Percentiles rank a stretch among this genome's conserved stretches.
phyloP scores from a whole-genome alignment of 2,329 filamentous ascomycete species.

The Ophiostoma quercus region DNA sequence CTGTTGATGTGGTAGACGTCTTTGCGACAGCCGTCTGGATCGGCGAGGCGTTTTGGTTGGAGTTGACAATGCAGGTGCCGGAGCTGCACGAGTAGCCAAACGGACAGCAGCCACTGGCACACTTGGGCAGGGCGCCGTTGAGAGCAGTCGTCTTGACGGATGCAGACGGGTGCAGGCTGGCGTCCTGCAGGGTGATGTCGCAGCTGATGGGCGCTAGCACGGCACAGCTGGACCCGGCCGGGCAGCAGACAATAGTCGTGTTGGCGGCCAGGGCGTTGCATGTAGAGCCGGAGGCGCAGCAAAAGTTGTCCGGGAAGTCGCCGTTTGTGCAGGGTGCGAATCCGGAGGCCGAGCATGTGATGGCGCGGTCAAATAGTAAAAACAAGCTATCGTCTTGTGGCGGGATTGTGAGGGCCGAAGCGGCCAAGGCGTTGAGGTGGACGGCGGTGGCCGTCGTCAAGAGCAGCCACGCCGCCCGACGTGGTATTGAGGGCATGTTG shows the following conservation, averaged over 20 bases:
- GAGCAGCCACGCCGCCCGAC: conserved; percentile 36
- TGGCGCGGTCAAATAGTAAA: conserved; percentile 15
- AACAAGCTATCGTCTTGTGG: background rate
- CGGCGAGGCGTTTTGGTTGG: conserved; percentile 44
- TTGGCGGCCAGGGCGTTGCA: conserved; percentile 60
- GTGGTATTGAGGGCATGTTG: conserved; percentile 18
- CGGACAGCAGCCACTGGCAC: conserved; percentile 62
- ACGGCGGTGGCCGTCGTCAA: conserved; percentile 33
- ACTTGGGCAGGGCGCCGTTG: conserved; percentile 50
- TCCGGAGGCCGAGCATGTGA: conserved; percentile 30
- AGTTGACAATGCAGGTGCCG: conserved; percentile 47
- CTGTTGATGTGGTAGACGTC: conserved; percentile 26
- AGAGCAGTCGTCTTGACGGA: conserved; percentile 63
- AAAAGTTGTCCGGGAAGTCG: conserved; percentile 59
- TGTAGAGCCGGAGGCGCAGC: conserved; percentile 50
- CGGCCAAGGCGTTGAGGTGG: background rate
- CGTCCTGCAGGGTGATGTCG: conserved; percentile 59
- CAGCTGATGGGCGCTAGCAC: conserved; percentile 61
- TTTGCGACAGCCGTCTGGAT: conserved; percentile 25
- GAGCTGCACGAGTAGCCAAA: conserved; percentile 62
- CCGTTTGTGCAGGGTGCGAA: conserved; percentile 49
- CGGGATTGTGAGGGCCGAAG: conserved; percentile 36
- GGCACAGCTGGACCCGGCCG: conserved; percentile 51
- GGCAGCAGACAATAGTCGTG: conserved; percentile 68
- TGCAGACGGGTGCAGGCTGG: conserved; percentile 50